Conservation (phyloP, 2,329 filamentous ascomycete genomes). For the Pseudogymnoascus sp. region DNA sequence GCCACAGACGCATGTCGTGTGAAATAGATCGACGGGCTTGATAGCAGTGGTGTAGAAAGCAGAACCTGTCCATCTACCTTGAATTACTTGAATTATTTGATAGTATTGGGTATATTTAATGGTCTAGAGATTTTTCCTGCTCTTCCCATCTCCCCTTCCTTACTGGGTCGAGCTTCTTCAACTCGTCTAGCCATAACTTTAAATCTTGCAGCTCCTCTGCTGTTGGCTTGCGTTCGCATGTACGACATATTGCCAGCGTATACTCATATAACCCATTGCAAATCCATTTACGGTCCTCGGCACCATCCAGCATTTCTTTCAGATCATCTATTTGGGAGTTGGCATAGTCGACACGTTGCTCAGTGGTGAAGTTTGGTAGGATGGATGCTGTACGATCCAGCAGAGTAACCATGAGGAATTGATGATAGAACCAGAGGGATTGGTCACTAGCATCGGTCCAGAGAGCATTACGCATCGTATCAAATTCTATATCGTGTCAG, state of each 20-base stretch:
- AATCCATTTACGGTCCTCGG: constrained; percentile 73
- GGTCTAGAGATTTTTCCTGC: background rate
- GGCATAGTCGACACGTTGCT: constrained; percentile 60
- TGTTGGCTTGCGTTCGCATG: constrained; percentile 40
- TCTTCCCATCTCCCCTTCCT: constrained; percentile 29
- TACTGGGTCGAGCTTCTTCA: constrained; percentile 28
- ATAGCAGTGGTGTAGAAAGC: background rate
- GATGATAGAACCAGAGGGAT: constrained; percentile 95
- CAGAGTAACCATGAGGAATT: constrained; percentile 70
- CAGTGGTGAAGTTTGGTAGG: constrained; percentile 51
- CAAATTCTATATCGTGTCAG: constrained; percentile 51
- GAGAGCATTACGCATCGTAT: constrained; percentile 66
- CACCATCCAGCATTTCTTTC: constrained; percentile 55
- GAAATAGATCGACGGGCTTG: background rate
- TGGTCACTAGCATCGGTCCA: constrained; percentile 70
- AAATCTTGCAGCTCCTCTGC: constrained; percentile 32
- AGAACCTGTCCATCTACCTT: background rate
- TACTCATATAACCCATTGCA: constrained; percentile 81
- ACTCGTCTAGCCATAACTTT: constrained; percentile 25
- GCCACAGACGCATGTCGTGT: background rate
- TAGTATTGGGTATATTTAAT: constrained; percentile 7
- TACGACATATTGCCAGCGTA: constrained; percentile 48
- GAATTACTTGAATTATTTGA: background rate
- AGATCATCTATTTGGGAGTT: constrained; percentile 66
- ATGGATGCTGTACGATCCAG: constrained; percentile 50